Conservation (phyloP, 202 grass and related monocot genomes). For the Alloteropsis angusta region DNA sequence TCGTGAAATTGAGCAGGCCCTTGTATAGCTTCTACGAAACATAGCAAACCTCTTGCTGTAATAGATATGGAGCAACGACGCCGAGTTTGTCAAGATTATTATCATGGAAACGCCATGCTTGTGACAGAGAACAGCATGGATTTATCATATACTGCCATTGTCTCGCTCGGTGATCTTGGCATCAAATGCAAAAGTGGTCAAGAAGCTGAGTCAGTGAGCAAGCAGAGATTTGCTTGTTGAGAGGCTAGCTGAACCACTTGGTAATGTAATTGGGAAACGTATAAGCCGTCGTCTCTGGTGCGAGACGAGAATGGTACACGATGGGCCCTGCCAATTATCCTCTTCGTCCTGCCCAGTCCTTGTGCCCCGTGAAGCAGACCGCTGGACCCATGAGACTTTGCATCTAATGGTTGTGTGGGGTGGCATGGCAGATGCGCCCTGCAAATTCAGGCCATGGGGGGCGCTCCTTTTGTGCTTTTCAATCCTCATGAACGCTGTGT, state of each 20-base stretch:
- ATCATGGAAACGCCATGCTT: neutral
- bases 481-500: neutral
- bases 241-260: neutral
- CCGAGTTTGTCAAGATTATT: neutral
- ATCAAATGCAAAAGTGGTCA: neutral
- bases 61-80: neutral
- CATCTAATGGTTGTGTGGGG: neutral
- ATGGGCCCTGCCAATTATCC: neutral
- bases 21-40: neutral
- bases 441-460: neutral
- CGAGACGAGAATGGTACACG: neutral
- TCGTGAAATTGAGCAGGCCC: neutral
- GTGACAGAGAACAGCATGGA: neutral
- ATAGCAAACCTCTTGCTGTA: neutral
- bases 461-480: neutral
- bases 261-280: neutral
- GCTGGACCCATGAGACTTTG: neutral
- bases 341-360: neutral
- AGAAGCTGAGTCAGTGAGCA: neutral
- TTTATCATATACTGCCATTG: neutral
- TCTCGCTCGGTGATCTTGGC: neutral
- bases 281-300: neutral
- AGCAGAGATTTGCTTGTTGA: neutral
- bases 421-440: neutral
- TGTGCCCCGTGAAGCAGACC: neutral